These are phyloP conservation scores for Vishniacozyma victoriae DNA, from an alignment of 768 basidiomycete genomes.

Conservation along the genomic window DNA sequence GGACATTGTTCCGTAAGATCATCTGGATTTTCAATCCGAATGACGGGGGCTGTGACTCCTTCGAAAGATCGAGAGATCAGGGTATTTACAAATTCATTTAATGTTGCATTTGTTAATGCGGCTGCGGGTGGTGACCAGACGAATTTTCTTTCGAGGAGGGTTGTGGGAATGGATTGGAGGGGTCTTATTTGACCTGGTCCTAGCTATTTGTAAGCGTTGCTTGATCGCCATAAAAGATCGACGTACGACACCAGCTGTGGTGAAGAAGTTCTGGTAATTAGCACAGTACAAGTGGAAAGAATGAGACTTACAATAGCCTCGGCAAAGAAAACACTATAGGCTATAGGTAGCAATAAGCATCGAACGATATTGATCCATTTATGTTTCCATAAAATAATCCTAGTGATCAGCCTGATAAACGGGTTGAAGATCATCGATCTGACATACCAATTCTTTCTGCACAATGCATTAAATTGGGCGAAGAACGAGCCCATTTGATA, in stretches of 20 bases:
- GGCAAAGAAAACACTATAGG: slow-evolving; percentile 37
- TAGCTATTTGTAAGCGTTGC: slow-evolving; percentile 19
- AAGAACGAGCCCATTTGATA: slow-evolving; percentile 19
- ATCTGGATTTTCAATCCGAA: slow-evolving; percentile 53
- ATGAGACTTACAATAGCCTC: slow-evolving; percentile 22
- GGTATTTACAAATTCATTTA: slow-evolving; percentile 50
- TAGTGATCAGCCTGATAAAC: not conserved
- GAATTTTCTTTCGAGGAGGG: slow-evolving; percentile 14
- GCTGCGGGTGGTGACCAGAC: slow-evolving; percentile 62
- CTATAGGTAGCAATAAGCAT: slow-evolving; percentile 36
- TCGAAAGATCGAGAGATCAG: slow-evolving; percentile 61
- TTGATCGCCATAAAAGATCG: not conserved
- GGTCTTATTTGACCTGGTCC: slow-evolving; percentile 30
- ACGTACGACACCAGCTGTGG: slow-evolving; percentile 9
- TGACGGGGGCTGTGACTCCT: slow-evolving; percentile 54
- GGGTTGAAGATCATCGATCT: not conserved
- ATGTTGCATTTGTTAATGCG: slow-evolving; percentile 54
- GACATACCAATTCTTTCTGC: slow-evolving; percentile 27
- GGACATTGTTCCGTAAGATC: slow-evolving; percentile 56
- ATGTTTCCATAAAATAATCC: slow-evolving; percentile 37
- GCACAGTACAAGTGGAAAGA: too few relatives aligned
- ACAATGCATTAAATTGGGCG: slow-evolving; percentile 21
- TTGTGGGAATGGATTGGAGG: slow-evolving; percentile 17
- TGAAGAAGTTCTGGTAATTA: slow-evolving; percentile 15
- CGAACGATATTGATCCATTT: slow-evolving; percentile 33